A percentile compares a stretch with the other conserved stretches of the same genome.
phyloP scores from a whole-genome alignment of 1,284 basidiomycete species.

The Schizophyllum amplum region DNA sequence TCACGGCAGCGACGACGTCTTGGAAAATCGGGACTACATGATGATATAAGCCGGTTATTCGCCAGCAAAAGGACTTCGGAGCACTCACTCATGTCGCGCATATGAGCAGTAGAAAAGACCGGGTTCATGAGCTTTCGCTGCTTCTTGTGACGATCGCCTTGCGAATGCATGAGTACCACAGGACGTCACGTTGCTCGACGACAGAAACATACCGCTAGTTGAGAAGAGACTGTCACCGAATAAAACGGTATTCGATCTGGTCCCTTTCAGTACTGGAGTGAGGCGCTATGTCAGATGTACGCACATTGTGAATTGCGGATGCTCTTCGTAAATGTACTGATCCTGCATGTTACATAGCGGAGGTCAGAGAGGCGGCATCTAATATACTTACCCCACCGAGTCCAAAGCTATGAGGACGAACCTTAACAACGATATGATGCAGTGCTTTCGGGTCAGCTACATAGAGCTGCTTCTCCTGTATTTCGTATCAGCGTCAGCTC shows the following conservation, averaged over 20 bases:
- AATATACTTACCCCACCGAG: constrained; percentile 1
- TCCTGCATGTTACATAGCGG: constrained; percentile 19
- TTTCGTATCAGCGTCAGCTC: background rate
- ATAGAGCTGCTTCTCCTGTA: constrained; percentile 27
- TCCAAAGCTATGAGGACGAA: background rate
- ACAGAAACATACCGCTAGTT: constrained; percentile 7
- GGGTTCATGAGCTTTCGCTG: constrained; percentile 42
- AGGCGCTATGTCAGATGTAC: constrained; percentile 8
- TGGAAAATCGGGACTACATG: constrained; percentile 4
- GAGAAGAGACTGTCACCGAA: constrained; percentile 31
- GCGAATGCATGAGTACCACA: background rate
- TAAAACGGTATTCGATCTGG: constrained; percentile 21
- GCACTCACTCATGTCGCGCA: constrained; percentile 31
- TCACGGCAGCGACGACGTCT: background rate
- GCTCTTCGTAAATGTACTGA: constrained; percentile 25
- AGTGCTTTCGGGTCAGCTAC: constrained; percentile 31
- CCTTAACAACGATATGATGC: constrained; percentile 32
- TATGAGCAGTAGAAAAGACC: constrained; percentile 36
- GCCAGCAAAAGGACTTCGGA: constrained; percentile 27
- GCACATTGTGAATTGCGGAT: constrained; percentile 26
- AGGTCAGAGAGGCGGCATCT: background rate
- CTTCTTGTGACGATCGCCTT: constrained; percentile 32
- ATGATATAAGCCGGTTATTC: constrained; percentile 19
- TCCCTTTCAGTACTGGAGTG: no score
- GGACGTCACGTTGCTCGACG: background rate